Base-by-base conservation (phyloP, 2,329 filamentous ascomycete species). In the Trichoderma sp. region DNA sequence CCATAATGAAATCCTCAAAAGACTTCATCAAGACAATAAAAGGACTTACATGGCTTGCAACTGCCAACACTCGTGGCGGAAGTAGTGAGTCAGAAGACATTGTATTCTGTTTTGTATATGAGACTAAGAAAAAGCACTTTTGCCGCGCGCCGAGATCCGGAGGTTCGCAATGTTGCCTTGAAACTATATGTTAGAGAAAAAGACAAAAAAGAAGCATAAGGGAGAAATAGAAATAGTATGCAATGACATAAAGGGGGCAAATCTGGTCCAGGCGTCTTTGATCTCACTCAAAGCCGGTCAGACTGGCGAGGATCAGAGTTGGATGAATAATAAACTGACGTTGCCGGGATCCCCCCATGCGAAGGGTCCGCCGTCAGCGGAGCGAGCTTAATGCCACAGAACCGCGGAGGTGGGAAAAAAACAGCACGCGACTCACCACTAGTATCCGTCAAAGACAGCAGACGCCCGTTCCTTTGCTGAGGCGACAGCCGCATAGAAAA, bases 21-120 rank as follows among this genome's bases (percentile, higher is more conserved):
- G n/a, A n/a, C n/a, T n/a, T n/a, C n/a, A n/a, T n/a, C n/a, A n/a
- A n/a, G n/a, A n/a, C n/a, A n/a, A n/a, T n/a, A n/a, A n/a, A n/a
- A n/a, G n/a, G n/a, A n/a, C 91, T 83, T 92, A 98, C 95, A 95
- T 98, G 95, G 83, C 95, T 98, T 80, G 95, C 94, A 77, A 98
- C 89, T 72, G 95, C 94, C 79, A 98, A 87, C 74, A 98, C 94
- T 76, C 85, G 84, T 71, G 89, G 90, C 77, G 89, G 87, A 43
- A 87, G 87, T 51, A 90, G 39, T 57, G 71, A 57, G 53, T 53
- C 71, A 21, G 73, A 61, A 47, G 73, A 69, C 58, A 71, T 74
- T 21, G n/a, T 67, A 6, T 60, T 32, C 32, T 2, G 11, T 12
- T 32, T 11, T 60, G 28, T 60, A 28, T 60, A 21, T 60, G 28